A percentile compares a stretch with the other conserved stretches of the same genome.
phyloP scores from a whole-genome alignment of 192 early-diverging fungal genomes.

The Gaertneriomyces sp. region DNA sequence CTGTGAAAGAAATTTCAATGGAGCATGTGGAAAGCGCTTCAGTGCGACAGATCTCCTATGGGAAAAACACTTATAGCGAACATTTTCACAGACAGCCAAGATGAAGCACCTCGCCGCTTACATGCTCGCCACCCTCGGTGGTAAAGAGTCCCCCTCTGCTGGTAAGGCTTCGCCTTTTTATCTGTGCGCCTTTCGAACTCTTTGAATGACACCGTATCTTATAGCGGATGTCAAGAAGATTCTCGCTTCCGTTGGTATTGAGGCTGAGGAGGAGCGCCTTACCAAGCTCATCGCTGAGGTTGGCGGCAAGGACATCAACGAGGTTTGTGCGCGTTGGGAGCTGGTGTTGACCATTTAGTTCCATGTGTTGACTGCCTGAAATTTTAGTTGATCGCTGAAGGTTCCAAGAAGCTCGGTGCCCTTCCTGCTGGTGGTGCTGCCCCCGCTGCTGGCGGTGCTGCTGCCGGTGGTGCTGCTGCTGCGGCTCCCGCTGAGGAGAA shows the following conservation, averaged over 20 bases:
- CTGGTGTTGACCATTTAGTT: background rate
- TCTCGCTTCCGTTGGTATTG: slow-evolving; percentile 86
- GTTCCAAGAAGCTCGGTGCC: slow-evolving; percentile 86
- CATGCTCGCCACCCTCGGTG: slow-evolving; percentile 87
- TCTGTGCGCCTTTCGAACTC: too few species aligned
- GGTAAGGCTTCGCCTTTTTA: background rate
- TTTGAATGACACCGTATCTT: too few species aligned
- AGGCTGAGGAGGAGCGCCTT: slow-evolving; percentile 80
- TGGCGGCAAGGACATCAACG: slow-evolving; percentile 82
- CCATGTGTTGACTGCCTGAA: slow-evolving; percentile 5
- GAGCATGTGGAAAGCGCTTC: background rate
- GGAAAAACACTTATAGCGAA: background rate
- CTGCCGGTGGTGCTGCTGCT: slow-evolving; percentile 63
- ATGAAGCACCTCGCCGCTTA: slow-evolving; percentile 99
- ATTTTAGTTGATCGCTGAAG: slow-evolving; percentile 81
- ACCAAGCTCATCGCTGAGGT: slow-evolving; percentile 75
- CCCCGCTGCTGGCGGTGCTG: slow-evolving; percentile 64
- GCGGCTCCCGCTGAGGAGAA: slow-evolving; percentile 65
- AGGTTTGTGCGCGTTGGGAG: slow-evolving; percentile 46
- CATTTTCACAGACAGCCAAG: slow-evolving; percentile 1
- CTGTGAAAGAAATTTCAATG: background rate
- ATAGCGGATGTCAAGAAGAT: slow-evolving; percentile 71
- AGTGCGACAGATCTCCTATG: background rate
- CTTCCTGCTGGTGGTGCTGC: slow-evolving; percentile 88
- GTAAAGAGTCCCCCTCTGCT: slow-evolving; percentile 75